Base-by-base conservation (phyloP, 305 asterid genomes). In the Fraxinus floribunda region DNA sequence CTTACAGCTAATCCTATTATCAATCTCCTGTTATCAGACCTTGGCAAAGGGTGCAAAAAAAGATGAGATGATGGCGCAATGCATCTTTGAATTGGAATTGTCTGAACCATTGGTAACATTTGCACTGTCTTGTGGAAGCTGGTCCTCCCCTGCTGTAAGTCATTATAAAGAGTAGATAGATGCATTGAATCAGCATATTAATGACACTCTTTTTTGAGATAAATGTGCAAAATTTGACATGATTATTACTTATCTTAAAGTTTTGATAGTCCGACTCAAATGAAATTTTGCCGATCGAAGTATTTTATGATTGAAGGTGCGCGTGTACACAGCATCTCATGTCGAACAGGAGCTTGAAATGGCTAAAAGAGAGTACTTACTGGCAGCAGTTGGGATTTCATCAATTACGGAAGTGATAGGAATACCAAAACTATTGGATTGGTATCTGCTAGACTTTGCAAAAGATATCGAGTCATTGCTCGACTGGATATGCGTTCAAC, bases 61-160 rank as follows among this genome's bases (percentile, higher is more conserved):
- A 66, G 93, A 89, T 62, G 97, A 92, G 87, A 79, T 77, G 87
- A 84, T 88, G 2, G 84, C 88, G 11, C 89, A 90, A 11, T 81
- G 90, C 85, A 80, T 77, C 83, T 90, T 92, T 30, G 93, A 95
- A 29, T 85, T 93, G 89, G 97, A 92, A 78, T 84, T 90, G 29
- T 93, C 97, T 0, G 96, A 92, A 88, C 96, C 96, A 11, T 81
- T 92, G 81, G 94, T 93, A 6, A 92, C 97, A 70, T 93, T 93
- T 84, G 97, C 96, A 1, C 96, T 93, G 44, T 91, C 95, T 30
- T 90, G 96, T 80, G 97, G 96, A 83, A 93, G 97, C 88, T 92
- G 93, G 91, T 93, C 97, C 79, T 93, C 97, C 78, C 97, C 96
- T 86, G 93, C 94, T 74, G 97, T 92, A 91, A 90, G 97, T 87